Evolutionary conservation across 768 basidiomycete genomes (phyloP).

Genomic region (Suillus plorans): DNA sequence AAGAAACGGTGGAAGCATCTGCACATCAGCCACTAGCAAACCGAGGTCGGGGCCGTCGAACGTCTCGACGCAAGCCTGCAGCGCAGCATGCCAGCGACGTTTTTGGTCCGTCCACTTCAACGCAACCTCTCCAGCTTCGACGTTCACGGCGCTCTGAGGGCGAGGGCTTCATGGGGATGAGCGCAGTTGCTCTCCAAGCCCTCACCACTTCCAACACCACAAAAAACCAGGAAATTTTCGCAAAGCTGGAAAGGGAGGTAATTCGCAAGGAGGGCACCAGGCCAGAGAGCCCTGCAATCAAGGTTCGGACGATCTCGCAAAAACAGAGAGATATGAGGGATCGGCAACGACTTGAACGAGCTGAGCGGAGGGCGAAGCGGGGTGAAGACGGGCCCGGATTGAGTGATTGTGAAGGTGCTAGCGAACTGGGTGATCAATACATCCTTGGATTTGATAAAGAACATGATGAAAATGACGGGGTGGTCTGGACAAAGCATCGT

Average conservation of each 20-base stretch:
- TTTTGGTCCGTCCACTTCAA: constrained; percentile 29
- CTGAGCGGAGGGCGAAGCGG: constrained; percentile 56
- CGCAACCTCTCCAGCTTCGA: constrained; percentile 38
- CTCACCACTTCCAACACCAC: constrained; percentile 73
- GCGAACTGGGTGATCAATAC: constrained; percentile 10
- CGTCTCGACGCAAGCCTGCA: constrained; percentile 49
- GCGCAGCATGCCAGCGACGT: constrained; percentile 38
- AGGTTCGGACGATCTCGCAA: constrained; percentile 66
- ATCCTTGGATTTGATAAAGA: constrained; percentile 8
- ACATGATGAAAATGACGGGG: constrained; percentile 27
- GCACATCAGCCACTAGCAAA: background rate
- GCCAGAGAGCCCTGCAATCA: constrained; percentile 79
- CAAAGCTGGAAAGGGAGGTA: constrained; percentile 67
- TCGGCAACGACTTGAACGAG: constrained; percentile 54
- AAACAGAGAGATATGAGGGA: constrained; percentile 64
- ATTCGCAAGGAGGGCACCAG: constrained; percentile 66
- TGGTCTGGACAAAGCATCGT: constrained; percentile 40
- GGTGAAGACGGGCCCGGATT: constrained; percentile 31
- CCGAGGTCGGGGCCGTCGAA: constrained; percentile 40
- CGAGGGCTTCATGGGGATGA: constrained; percentile 63
- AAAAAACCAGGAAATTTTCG: constrained; percentile 66
- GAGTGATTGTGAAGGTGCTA: constrained; percentile 33
- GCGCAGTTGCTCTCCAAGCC: constrained; percentile 62
- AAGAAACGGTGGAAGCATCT: constrained; percentile 5
- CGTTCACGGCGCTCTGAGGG: constrained; percentile 39